Evolutionary conservation across 1,284 basidiomycete species (phyloP), one percentile per base, ranked within the genome.

Genomic region (Somion occarium): DNA sequence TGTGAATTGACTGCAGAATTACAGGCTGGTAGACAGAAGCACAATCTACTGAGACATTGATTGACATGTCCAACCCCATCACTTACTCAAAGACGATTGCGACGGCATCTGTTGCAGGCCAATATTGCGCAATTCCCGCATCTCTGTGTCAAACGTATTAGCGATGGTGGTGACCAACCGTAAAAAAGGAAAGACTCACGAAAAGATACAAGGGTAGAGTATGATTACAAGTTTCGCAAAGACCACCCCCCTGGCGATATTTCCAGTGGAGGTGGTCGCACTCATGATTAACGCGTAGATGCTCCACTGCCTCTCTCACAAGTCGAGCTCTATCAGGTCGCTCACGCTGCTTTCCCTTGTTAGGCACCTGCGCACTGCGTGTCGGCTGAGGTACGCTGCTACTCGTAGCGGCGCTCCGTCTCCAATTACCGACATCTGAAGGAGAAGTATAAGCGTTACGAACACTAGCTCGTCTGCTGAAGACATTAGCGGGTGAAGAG

Each of bases 211-310:
- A 2, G 1, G 59, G 63, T 5, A 71, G 46, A 34, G 55, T 18
- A 18, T 60, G 46, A 12, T 58, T 55, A 50, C 73, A 74, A n/a
- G 34, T 60, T 45, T 72, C 63, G 52, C 73, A 74, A 9, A 34
- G 37, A 0, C 66, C 69, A 0, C 58, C 58, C 3, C 70, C 69
- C 0, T 9, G 1, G 1, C 62, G 64, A 44, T 64, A 66, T 1
- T 24, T 46, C 68, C 69, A 72, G 0, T 5, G 23, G 3, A 3
- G 19, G 25, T 73, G 69, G 3, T 53, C 18, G 39, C 73, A 75
- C 1, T 71, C 70, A 44, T 73, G 72, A 51, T 72, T 64, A 3
- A 58, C 55, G 15, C 69, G 56, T n/a, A 72, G 59, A 13, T 58
- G 51, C 1, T 72, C 71, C 52, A 68, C 64, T 53, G 61, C 66